Conservation (phyloP, 805 yeast species). For the Saccharomycopsis sp. region DNA sequence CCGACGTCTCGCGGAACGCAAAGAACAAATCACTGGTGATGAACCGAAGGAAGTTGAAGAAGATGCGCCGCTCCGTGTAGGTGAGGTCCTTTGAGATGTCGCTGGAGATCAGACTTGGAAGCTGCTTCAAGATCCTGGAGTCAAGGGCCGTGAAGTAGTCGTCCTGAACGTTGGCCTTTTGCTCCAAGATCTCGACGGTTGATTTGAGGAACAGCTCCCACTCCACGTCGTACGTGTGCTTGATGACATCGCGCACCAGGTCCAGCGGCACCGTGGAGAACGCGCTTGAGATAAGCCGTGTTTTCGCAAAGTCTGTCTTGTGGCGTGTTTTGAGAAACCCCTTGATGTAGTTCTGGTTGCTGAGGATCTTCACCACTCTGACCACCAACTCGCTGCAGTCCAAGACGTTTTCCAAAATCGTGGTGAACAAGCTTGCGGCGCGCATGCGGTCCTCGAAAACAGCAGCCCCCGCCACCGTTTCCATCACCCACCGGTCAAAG, state of each 20-base stretch:
- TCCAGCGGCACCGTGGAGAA: no score
- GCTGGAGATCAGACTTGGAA: background rate
- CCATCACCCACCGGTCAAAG: background rate
- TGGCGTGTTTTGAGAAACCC: no score
- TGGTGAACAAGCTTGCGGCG: background rate
- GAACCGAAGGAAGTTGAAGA: conserved; percentile 5
- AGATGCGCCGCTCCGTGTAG: background rate
- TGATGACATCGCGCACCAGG: no score
- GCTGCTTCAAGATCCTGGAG: background rate
- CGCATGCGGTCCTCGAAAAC: background rate
- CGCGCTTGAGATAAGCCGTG: no score
- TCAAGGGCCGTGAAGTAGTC: no score
- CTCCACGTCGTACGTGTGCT: no score
- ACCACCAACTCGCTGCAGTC: background rate
- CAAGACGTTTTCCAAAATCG: background rate
- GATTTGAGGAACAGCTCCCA: no score
- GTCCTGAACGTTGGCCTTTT: no score
- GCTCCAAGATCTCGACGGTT: no score
- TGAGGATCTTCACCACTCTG: no score
- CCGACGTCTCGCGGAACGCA: conserved; percentile 4
- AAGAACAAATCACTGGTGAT: conserved; percentile 1
- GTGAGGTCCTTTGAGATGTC: background rate
- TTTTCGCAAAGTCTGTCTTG: no score
- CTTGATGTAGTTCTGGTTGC: no score
- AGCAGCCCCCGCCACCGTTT: background rate